Conservation (phyloP, 2,329 filamentous ascomycete species). For the Aspergillus calidoustus region DNA sequence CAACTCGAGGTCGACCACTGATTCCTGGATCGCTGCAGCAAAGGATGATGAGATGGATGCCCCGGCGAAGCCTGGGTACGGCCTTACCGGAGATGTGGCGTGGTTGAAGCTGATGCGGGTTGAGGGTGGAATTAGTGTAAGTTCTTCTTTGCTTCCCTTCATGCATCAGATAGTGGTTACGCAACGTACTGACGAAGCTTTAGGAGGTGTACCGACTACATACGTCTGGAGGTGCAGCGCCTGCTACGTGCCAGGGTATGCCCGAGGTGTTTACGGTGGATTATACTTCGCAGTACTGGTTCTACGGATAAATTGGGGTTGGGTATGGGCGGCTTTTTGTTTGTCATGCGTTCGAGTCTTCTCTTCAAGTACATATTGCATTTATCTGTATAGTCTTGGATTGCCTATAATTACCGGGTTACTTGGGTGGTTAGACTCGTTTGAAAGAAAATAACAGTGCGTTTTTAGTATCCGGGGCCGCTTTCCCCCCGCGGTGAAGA, state of each 20-base stretch:
- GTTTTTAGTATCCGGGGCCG: background rate
- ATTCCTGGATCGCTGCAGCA: slow-evolving; percentile 33
- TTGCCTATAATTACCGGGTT: background rate
- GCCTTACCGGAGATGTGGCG: slow-evolving; percentile 30
- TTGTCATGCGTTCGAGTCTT: background rate
- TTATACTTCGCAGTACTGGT: slow-evolving; percentile 51
- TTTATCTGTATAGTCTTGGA: background rate
- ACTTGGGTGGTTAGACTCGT: background rate
- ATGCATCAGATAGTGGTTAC: slow-evolving; percentile 8
- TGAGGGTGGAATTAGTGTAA: slow-evolving; percentile 38
- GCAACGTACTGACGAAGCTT: background rate
- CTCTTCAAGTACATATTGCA: background rate
- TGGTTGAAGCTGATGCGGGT: slow-evolving; percentile 40
- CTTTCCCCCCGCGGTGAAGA: background rate
- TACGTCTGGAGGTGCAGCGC: slow-evolving; percentile 42
- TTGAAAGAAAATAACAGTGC: background rate
- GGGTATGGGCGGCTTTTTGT: slow-evolving; percentile 1
- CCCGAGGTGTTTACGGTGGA: slow-evolving; percentile 37
- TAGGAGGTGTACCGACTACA: slow-evolving; percentile 50
- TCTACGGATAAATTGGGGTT: slow-evolving; percentile 38
- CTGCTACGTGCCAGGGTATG: slow-evolving; percentile 39
- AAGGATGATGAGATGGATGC: slow-evolving; percentile 36
- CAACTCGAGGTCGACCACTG: slow-evolving; percentile 1
- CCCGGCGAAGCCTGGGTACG: slow-evolving; percentile 18
- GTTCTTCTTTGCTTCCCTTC: slow-evolving; percentile 4